Conservation (phyloP, 78 protist species). For the Dictyostelium intermedium region DNA sequence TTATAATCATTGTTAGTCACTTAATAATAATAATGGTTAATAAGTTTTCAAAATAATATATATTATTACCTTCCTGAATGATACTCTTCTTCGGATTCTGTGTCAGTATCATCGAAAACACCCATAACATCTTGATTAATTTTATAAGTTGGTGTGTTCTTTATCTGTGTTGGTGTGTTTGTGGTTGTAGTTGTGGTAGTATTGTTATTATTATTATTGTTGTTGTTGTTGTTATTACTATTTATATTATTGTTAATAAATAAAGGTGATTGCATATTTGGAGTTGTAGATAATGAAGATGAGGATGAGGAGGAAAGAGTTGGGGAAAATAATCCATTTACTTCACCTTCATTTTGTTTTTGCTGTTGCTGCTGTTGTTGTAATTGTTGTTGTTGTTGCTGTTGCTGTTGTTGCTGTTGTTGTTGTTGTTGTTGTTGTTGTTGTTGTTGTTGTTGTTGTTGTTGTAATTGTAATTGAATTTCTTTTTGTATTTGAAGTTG, state of each 20-base stretch:
- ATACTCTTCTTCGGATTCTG: conserved; percentile 42
- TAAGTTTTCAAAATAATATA: no score
- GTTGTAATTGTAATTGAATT: background rate
- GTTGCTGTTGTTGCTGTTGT: background rate
- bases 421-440: background rate
- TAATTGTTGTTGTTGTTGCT: background rate
- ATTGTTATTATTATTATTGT: background rate
- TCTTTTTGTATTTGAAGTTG: background rate
- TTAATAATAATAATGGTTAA: no score
- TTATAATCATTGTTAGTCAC: background rate
- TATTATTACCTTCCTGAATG: conserved; percentile 2
- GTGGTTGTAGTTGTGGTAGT: background rate
- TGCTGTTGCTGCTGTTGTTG: background rate
- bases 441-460: background rate
- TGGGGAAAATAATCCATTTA: background rate
- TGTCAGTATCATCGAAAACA: conserved; percentile 22
- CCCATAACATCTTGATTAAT: background rate
- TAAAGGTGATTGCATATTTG: background rate
- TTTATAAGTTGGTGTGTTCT: background rate
- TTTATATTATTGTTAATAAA: background rate
- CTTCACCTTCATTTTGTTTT: background rate
- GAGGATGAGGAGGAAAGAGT: background rate
- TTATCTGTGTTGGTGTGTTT: background rate
- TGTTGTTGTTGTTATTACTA: background rate
- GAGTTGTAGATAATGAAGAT: background rate